Conservation (phyloP, 805 yeast genomes). For the Suhomyces vadensis region DNA sequence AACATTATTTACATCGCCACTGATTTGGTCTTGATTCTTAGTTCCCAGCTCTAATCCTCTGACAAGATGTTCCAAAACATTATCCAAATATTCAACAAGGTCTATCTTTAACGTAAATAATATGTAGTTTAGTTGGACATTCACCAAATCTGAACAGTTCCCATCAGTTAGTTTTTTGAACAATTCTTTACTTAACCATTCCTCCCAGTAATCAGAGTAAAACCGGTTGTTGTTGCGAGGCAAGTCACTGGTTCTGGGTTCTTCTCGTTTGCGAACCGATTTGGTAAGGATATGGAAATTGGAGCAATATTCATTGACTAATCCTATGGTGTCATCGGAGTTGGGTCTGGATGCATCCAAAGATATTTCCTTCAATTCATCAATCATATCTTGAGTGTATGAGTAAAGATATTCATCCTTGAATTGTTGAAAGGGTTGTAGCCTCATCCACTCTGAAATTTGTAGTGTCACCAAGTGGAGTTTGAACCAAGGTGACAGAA, state of each 20-base stretch:
- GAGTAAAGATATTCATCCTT: constrained; percentile 22
- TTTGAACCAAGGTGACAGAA: constrained; percentile 20
- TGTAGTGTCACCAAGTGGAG: constrained; percentile 27
- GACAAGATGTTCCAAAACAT: constrained; percentile 1
- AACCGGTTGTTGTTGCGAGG: not conserved
- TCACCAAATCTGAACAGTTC: constrained; percentile 28
- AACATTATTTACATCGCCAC: too few relatives aligned
- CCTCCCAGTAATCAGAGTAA: constrained; percentile 29
- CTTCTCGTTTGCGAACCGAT: constrained; percentile 12
- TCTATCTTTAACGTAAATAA: constrained; percentile 37
- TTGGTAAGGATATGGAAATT: constrained; percentile 22
- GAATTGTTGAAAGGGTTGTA: constrained; percentile 37
- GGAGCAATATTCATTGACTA: constrained; percentile 21
- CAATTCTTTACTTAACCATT: constrained; percentile 26
- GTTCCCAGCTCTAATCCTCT: not conserved
- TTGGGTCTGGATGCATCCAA: not conserved
- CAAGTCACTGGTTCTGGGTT: not conserved
- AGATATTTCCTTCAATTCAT: constrained; percentile 15
- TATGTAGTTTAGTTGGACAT: constrained; percentile 39
- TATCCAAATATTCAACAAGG: constrained; percentile 24
- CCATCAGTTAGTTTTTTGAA: constrained; percentile 25
- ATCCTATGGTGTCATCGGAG: constrained; percentile 15
- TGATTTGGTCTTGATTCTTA: constrained; percentile 4
- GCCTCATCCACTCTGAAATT: constrained; percentile 38
- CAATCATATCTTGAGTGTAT: constrained; percentile 18